A percentile compares a stretch with the other conserved stretches of the same genome.
Evolutionary conservation across 176 grass and related monocot genomes (phyloP).

Genomic region (Zoysia japonica): DNA sequence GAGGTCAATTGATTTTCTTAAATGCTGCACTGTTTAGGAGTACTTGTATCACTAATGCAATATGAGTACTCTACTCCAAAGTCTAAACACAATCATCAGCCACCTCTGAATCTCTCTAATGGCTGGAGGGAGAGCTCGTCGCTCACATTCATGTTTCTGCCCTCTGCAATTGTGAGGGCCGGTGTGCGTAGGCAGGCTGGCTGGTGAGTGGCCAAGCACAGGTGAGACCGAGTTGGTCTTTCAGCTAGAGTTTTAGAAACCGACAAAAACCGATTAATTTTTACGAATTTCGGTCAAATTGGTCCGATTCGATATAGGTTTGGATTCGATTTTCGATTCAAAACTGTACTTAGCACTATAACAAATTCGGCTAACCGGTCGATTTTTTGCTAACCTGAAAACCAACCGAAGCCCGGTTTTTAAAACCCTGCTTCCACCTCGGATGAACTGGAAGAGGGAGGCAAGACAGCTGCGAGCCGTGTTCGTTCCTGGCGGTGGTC

Average conservation of each 20-base stretch:
- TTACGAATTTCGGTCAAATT: too few species aligned
- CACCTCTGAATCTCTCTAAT: not conserved
- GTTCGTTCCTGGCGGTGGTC: not conserved
- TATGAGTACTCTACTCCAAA: not conserved
- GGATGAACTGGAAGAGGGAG: not conserved
- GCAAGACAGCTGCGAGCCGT: constrained; percentile 13
- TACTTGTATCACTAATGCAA: constrained; percentile 25
- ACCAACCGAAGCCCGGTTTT: too few species aligned
- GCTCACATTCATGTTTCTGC: constrained; percentile 45
- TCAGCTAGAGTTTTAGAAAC: not conserved
- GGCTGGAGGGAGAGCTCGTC: constrained; percentile 10
- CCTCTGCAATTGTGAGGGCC: constrained; percentile 24
- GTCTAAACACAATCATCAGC: constrained; percentile 1
- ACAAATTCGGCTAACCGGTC: too few species aligned
- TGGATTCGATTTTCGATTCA: too few species aligned
- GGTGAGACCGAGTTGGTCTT: not conserved
- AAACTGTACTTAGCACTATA: too few species aligned
- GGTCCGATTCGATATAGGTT: too few species aligned
- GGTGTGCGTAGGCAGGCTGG: too few species aligned
- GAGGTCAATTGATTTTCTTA: constrained; percentile 64
- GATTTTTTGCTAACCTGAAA: too few species aligned
- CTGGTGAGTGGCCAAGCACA: not conserved
- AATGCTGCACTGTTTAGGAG: constrained; percentile 41
- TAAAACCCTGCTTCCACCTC: too few species aligned
- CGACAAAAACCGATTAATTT: too few species aligned